Conservation (phyloP, 2,329 filamentous ascomycete genomes). For the Xylariaceae sp. region DNA sequence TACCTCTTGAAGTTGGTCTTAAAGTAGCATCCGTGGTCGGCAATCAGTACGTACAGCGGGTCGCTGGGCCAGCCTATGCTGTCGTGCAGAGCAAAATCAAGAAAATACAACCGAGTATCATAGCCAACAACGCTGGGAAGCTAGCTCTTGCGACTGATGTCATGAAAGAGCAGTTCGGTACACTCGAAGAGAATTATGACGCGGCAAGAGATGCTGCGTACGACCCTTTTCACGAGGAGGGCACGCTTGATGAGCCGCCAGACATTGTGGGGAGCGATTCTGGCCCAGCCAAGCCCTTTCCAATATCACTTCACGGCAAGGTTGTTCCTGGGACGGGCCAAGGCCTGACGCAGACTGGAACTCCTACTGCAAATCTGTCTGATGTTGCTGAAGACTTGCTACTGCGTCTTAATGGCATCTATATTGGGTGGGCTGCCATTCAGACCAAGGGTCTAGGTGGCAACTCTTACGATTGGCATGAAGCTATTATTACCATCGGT, state of each 20-base stretch:
- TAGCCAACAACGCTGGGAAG: slow-evolving; percentile 50
- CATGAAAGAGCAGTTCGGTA: slow-evolving; percentile 40
- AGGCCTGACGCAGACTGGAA: slow-evolving; percentile 48
- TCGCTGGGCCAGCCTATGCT: slow-evolving; percentile 49
- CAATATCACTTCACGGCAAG: slow-evolving; percentile 56
- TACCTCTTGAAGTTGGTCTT: slow-evolving; percentile 70
- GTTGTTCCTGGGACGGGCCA: slow-evolving; percentile 53
- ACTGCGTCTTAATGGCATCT: slow-evolving; percentile 63
- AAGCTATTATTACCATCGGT: slow-evolving; percentile 63
- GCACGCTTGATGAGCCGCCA: slow-evolving; percentile 41
- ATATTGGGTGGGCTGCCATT: slow-evolving; percentile 67
- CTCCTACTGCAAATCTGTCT: slow-evolving; percentile 61
- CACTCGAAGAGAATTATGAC: slow-evolving; percentile 46
- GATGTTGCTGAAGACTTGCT: slow-evolving; percentile 59
- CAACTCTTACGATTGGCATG: slow-evolving; percentile 58
- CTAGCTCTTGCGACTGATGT: slow-evolving; percentile 46
- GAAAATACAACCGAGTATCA: slow-evolving; percentile 37
- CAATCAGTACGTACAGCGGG: slow-evolving; percentile 50
- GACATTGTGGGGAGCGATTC: slow-evolving; percentile 53
- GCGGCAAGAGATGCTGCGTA: slow-evolving; percentile 44
- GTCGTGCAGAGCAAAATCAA: slow-evolving; percentile 50
- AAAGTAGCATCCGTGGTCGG: slow-evolving; percentile 60
- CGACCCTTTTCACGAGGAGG: slow-evolving; percentile 42
- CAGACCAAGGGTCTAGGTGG: slow-evolving; percentile 43
- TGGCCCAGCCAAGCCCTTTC: slow-evolving; percentile 60